A percentile compares a stretch with the other conserved stretches of the same genome.
These are phyloP conservation scores for Neurospora sp. DNA, from an alignment of 495 filamentous ascomycete genomes.

Conservation along the genomic window DNA sequence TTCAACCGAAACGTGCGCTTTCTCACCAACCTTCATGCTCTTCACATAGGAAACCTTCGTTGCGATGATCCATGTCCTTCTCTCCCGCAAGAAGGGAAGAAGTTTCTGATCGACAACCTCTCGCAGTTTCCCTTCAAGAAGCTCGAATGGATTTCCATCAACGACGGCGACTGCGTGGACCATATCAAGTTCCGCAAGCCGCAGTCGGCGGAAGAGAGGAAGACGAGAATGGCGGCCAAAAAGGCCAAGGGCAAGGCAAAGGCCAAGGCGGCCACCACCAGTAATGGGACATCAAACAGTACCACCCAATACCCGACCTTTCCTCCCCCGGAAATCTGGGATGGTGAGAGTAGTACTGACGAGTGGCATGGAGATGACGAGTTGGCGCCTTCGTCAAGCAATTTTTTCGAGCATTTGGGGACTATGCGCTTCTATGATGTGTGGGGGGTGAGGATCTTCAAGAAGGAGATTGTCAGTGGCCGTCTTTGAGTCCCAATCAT, in stretches of 20 bases:
- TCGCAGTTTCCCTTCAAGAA: slow-evolving; percentile 38
- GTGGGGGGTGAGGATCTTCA: slow-evolving; percentile 38
- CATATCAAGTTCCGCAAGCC: slow-evolving; percentile 21
- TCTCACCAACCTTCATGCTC: slow-evolving; percentile 37
- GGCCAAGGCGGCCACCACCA: background rate
- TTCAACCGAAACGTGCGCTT: slow-evolving; percentile 41
- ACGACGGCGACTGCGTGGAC: slow-evolving; percentile 31
- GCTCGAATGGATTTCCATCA: slow-evolving; percentile 44
- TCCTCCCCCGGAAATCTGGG: slow-evolving; percentile 13
- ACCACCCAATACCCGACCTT: slow-evolving; percentile 10
- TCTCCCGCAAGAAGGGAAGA: slow-evolving; percentile 38
- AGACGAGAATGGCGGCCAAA: background rate
- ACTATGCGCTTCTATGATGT: slow-evolving; percentile 36
- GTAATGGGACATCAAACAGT: background rate
- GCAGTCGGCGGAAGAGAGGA: slow-evolving; percentile 6
- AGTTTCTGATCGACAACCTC: slow-evolving; percentile 44
- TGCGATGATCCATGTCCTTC: slow-evolving; percentile 40
- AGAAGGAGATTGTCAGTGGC: slow-evolving; percentile 37
- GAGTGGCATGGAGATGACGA: slow-evolving; percentile 17
- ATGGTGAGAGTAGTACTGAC: slow-evolving; percentile 21
- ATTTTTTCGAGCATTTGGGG: slow-evolving; percentile 24
- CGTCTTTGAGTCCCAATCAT: slow-evolving; percentile 14
- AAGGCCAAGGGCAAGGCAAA: slow-evolving; percentile 16
- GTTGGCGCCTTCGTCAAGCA: slow-evolving; percentile 7
- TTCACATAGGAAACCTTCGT: slow-evolving; percentile 43